These are phyloP conservation scores for Lachancea dasiensis DNA, from an alignment of 805 yeast species.

Conservation along the genomic window DNA sequence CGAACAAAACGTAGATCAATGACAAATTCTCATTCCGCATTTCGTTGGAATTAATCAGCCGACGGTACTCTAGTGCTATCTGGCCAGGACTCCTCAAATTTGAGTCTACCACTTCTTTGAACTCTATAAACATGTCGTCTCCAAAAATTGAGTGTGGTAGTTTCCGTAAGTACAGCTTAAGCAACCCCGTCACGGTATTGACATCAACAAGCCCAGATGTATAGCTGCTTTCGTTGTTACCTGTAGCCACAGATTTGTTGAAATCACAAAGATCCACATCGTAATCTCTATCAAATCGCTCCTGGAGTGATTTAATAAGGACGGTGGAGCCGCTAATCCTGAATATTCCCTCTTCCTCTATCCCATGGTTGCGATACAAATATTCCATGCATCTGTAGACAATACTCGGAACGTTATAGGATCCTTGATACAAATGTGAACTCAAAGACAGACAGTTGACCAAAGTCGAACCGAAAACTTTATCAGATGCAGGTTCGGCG, in stretches of 20 bases:
- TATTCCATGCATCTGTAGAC: slow-evolving; percentile 69
- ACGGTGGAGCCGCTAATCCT: slow-evolving; percentile 85
- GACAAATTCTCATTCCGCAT: slow-evolving; percentile 54
- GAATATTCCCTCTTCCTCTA: slow-evolving; percentile 87
- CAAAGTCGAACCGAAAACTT: slow-evolving; percentile 62
- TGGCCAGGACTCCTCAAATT: slow-evolving; percentile 27
- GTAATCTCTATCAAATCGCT: slow-evolving; percentile 55
- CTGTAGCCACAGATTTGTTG: slow-evolving; percentile 17
- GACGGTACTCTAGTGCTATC: slow-evolving; percentile 30
- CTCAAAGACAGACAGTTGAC: slow-evolving; percentile 48
- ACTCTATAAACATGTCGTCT: slow-evolving; percentile 38
- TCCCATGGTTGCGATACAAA: slow-evolving; percentile 58
- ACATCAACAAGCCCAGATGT: slow-evolving; percentile 43
- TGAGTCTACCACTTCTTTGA: slow-evolving; percentile 33
- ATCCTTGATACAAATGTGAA: slow-evolving; percentile 34
- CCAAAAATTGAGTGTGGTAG: slow-evolving; percentile 68
- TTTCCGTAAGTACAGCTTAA: slow-evolving; percentile 77
- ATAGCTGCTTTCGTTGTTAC: slow-evolving; percentile 11
- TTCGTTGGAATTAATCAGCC: slow-evolving; percentile 26
- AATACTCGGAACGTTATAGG: slow-evolving; percentile 56
- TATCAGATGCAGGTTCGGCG: slow-evolving; percentile 24
- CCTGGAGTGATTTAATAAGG: slow-evolving; percentile 62
- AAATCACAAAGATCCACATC: slow-evolving; percentile 60
- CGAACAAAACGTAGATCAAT: slow-evolving; percentile 58
- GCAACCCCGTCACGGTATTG: slow-evolving; percentile 79